Evolutionary conservation across 768 basidiomycete genomes (phyloP).

Genomic region (Neoboletus brunneissimus): DNA sequence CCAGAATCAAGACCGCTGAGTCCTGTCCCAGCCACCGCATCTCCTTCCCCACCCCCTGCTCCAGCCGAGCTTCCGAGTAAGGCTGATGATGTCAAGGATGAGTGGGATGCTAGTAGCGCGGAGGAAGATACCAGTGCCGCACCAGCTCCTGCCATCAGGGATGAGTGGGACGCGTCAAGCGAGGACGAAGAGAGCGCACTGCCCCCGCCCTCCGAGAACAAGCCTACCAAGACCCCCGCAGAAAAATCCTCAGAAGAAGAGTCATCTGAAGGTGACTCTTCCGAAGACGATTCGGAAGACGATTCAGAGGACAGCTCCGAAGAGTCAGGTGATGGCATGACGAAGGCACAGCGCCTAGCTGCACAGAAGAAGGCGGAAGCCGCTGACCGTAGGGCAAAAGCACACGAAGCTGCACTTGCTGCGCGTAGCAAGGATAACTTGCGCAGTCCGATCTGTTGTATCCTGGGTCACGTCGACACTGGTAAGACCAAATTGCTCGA

Average conservation of each 20-base stretch:
- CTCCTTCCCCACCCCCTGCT: conserved; percentile 26
- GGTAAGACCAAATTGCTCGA: conserved; percentile 98
- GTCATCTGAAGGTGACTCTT: conserved; percentile 42
- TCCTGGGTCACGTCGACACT: conserved; percentile 98
- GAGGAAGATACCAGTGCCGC: conserved; percentile 36
- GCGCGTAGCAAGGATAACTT: conserved; percentile 86
- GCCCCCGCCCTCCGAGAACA: conserved; percentile 10
- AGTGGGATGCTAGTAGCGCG: conserved; percentile 51
- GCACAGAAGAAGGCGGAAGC: conserved; percentile 80
- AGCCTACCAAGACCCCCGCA: conserved; percentile 15
- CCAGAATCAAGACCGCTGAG: conserved; percentile 54
- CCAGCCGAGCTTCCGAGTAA: conserved; percentile 27
- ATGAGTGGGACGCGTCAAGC: conserved; percentile 71
- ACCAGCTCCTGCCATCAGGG: conserved; percentile 39
- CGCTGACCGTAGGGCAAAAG: conserved; percentile 73
- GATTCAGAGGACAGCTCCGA: conserved; percentile 42
- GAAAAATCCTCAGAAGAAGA: conserved; percentile 32
- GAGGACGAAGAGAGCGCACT: conserved; percentile 46
- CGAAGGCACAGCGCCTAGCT: conserved; percentile 61
- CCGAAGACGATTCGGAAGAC: conserved; percentile 49
- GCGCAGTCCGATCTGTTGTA: conserved; percentile 97
- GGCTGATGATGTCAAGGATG: conserved; percentile 42
- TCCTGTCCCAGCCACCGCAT: conserved; percentile 23
- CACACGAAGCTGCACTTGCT: conserved; percentile 81
- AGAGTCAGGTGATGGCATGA: conserved; percentile 63